Percentiles rank a stretch among this genome's conserved stretches.
Evolutionary conservation across 306 rosid genomes (phyloP).

Genomic region (Alnus rubra): DNA sequence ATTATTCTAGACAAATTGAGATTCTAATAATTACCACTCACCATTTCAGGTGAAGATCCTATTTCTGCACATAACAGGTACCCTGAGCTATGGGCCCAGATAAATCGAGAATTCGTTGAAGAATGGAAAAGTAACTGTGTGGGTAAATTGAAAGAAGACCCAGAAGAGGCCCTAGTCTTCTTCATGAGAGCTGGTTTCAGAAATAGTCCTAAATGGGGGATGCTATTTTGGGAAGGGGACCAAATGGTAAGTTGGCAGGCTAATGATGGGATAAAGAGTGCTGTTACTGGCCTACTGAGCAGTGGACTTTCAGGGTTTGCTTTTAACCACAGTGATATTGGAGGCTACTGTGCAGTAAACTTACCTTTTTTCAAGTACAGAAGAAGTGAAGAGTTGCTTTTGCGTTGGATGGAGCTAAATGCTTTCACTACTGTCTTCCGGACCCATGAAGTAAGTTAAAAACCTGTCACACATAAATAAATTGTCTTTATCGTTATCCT

Average conservation of each 20-base stretch:
- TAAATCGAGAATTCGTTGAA: constrained; percentile 86
- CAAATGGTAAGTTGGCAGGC: constrained; percentile 99
- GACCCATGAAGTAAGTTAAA: constrained; percentile 90
- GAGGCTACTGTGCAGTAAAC: constrained; percentile 88
- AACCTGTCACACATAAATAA: constrained; percentile 21
- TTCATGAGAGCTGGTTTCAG: constrained; percentile 98
- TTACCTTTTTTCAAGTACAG: constrained; percentile 69
- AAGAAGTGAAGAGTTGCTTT: constrained; percentile 82
- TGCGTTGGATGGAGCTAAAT: constrained; percentile 95
- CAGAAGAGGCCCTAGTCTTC: constrained; percentile 69
- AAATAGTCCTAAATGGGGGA: constrained; percentile 87
- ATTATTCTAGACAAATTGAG: constrained; percentile 1
- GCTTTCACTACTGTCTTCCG: constrained; percentile 92
- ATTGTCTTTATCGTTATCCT: background rate
- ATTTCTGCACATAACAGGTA: constrained; percentile 86
- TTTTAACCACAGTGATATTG: constrained; percentile 95
- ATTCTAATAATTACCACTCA: background rate
- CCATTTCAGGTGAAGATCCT: constrained; percentile 81
- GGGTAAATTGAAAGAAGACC: constrained; percentile 50
- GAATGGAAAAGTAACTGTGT: constrained; percentile 65
- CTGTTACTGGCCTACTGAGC: constrained; percentile 89
- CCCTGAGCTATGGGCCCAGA: constrained; percentile 92
- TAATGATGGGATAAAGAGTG: constrained; percentile 94
- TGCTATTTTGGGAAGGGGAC: constrained; percentile 99
- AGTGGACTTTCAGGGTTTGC: constrained; percentile 94